These are phyloP conservation scores for Penicillium angulare DNA, from an alignment of 495 filamentous ascomycete species.

Conservation along the genomic window DNA sequence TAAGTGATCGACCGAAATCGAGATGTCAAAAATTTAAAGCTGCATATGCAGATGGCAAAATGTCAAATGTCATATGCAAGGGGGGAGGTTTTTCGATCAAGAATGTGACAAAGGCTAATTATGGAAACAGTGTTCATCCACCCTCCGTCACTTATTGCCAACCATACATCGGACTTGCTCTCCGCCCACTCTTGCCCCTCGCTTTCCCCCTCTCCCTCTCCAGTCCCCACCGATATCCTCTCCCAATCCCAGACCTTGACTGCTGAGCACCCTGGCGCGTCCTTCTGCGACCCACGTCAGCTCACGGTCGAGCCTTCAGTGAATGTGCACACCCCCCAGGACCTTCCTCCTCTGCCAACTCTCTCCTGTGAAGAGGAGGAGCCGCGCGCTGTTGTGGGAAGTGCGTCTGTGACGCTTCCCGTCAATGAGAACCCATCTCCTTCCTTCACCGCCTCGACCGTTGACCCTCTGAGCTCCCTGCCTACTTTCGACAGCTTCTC, in stretches of 20 bases:
- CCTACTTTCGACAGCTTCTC: constrained; percentile 81
- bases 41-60: constrained; percentile 8
- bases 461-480: constrained; percentile 58
- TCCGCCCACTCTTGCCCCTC: constrained; percentile 77
- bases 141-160: constrained; percentile 63
- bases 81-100: neutral
- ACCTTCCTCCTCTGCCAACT: constrained; percentile 68
- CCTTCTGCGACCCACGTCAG: constrained; percentile 93
- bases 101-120: constrained; percentile 20
- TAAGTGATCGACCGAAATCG: constrained; percentile 50
- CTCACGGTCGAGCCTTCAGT: constrained; percentile 72
- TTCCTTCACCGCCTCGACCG: constrained; percentile 46
- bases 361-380: constrained; percentile 72
- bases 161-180: constrained; percentile 68
- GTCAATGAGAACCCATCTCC: constrained; percentile 49
- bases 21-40: constrained; percentile 11
- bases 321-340: constrained; percentile 51
- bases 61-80: constrained; percentile 15
- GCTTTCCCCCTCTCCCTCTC: constrained; percentile 74
- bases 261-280: constrained; percentile 36
- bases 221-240: constrained; percentile 58
- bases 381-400: constrained; percentile 69
- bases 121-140: constrained; percentile 71
- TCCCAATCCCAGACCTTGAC: constrained; percentile 59
- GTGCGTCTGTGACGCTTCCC: constrained; percentile 57